Percentiles rank a stretch among this genome's conserved stretches.
These are phyloP conservation scores for Globisporangium abappressorium DNA, from an alignment of 352 stramenopile genomes.

Conservation along the genomic window DNA sequence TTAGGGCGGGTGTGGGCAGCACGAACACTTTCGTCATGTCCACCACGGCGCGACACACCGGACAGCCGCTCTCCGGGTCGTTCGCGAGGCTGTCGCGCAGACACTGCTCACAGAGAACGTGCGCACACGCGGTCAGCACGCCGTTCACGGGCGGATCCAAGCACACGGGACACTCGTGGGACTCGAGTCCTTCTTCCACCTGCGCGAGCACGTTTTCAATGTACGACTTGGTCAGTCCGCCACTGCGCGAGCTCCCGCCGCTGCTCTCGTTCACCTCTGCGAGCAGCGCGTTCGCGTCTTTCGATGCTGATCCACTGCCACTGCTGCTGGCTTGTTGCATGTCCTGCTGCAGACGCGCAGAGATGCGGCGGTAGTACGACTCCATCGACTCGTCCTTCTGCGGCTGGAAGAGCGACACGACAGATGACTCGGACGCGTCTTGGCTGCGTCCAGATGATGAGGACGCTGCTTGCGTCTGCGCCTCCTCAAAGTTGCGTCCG, in stretches of 20 bases:
- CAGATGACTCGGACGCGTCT: conserved; percentile 9
- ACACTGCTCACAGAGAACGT: conserved; percentile 82
- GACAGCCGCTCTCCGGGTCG: conserved; percentile 65
- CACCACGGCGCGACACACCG: conserved; percentile 70
- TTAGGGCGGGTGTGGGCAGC: conserved; percentile 26
- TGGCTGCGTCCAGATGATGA: background rate
- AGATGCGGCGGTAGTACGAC: conserved; percentile 29
- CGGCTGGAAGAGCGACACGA: conserved; percentile 42
- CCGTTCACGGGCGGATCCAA: conserved; percentile 62
- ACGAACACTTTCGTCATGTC: conserved; percentile 60
- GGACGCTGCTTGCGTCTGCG: conserved; percentile 13
- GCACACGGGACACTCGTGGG: conserved; percentile 85
- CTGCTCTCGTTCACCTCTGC: background rate
- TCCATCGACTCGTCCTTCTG: conserved; percentile 49
- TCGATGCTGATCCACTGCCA: conserved; percentile 30
- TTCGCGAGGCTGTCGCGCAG: conserved; percentile 55
- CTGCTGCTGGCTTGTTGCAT: conserved; percentile 43
- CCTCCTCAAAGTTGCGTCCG: conserved; percentile 56
- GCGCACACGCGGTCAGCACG: conserved; percentile 83
- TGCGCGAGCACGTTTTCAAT: conserved; percentile 58
- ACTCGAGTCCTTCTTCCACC: conserved; percentile 72
- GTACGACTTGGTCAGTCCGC: no score
- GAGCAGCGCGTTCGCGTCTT: background rate
- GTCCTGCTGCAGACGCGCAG: no score
- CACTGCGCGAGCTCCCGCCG: no score